A percentile compares a stretch with the other conserved stretches of the same genome.
Evolutionary conservation across 257 asterid species (phyloP).

Genomic region (Rubia yunnanensis): DNA sequence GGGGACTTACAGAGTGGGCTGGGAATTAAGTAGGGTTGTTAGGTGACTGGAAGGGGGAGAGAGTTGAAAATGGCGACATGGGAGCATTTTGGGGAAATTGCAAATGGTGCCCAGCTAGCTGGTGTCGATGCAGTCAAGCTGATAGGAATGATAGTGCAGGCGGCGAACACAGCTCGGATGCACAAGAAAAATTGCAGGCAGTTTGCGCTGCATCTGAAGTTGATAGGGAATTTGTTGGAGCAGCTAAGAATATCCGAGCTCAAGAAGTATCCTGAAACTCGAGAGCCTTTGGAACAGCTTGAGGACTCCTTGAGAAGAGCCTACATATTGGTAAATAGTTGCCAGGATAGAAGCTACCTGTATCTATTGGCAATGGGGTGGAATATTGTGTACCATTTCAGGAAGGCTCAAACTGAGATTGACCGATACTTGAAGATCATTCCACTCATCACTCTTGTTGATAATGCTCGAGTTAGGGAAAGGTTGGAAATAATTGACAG

Average conservation of each 20-base stretch:
- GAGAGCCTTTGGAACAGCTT: conserved; percentile 82
- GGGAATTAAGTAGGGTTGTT: conserved; percentile 9
- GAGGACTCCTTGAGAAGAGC: conserved; percentile 87
- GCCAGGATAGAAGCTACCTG: conserved; percentile 77
- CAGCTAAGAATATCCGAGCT: conserved; percentile 69
- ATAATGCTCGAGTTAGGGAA: conserved; percentile 93
- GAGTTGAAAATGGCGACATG: conserved; percentile 42
- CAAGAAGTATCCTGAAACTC: conserved; percentile 71
- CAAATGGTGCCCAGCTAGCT: conserved; percentile 72
- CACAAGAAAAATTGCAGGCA: conserved; percentile 82
- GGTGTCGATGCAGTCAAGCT: conserved; percentile 71
- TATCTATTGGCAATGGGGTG: conserved; percentile 93
- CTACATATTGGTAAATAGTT: conserved; percentile 66
- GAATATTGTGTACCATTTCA: conserved; percentile 91
- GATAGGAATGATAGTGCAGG: conserved; percentile 73
- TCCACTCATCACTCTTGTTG: conserved; percentile 84
- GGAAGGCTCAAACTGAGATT: conserved; percentile 83
- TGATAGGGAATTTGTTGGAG: conserved; percentile 78
- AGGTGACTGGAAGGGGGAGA: neutral
- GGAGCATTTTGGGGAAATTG: conserved; percentile 72
- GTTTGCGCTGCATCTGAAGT: conserved; percentile 66
- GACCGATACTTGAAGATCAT: conserved; percentile 83
- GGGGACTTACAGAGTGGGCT: conserved; percentile 10
- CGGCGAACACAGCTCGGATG: conserved; percentile 78
- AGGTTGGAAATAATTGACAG: conserved; percentile 62